Evolutionary conservation across 2,329 filamentous ascomycete species (phyloP).

Genomic region (Microthyrium microscopicum): DNA sequence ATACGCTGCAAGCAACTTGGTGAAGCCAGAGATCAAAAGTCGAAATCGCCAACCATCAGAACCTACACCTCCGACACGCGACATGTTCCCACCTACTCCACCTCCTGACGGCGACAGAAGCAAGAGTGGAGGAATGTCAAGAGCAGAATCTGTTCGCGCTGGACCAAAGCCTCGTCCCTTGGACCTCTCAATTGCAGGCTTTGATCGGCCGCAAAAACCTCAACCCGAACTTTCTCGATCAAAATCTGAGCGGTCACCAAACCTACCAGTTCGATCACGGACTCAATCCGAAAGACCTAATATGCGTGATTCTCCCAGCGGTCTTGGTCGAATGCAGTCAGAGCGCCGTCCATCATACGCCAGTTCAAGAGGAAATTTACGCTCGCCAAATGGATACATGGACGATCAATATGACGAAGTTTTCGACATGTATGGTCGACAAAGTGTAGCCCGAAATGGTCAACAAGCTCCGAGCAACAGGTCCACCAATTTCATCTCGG

Average conservation of each 20-base stretch:
- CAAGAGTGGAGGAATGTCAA: constrained; percentile 12
- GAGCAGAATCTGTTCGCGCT: constrained; percentile 32
- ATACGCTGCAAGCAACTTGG: constrained; percentile 81
- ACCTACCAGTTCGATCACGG: background rate
- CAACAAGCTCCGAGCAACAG: constrained; percentile 65
- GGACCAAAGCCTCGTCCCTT: constrained; percentile 31
- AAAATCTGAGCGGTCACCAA: constrained; percentile 7
- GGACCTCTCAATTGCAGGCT: constrained; percentile 31
- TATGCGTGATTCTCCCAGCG: background rate
- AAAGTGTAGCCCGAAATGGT: constrained; percentile 40
- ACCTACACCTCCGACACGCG: constrained; percentile 58
- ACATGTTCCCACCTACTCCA: constrained; percentile 93
- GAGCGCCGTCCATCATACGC: background rate
- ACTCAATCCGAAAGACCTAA: constrained; percentile 6
- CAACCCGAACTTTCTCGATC: too few relatives aligned
- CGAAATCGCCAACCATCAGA: constrained; percentile 68
- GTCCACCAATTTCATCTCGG: constrained; percentile 70
- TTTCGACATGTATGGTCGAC: constrained; percentile 1
- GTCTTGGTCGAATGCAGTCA: background rate
- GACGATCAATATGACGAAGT: background rate
- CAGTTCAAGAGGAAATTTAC: background rate
- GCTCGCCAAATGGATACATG: background rate
- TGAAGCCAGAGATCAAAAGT: constrained; percentile 68
- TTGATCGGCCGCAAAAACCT: too few relatives aligned
- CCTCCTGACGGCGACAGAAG: constrained; percentile 67